These are phyloP conservation scores for Alternaria longipes DNA, from an alignment of 2,329 filamentous ascomycete genomes.

Conservation along the genomic window DNA sequence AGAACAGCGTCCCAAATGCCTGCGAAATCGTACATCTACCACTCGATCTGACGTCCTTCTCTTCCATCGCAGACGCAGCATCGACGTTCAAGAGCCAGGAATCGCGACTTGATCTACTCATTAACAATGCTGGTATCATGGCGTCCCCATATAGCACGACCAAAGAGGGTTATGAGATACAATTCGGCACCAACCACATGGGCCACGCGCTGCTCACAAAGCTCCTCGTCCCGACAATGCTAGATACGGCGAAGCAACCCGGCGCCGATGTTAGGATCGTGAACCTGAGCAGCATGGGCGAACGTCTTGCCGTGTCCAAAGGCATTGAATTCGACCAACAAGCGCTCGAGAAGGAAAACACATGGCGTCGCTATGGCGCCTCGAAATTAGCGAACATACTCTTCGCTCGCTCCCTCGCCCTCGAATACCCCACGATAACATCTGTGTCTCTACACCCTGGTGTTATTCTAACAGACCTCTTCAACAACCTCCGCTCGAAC, in stretches of 20 bases:
- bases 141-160: conserved; percentile 51
- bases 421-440: conserved; percentile 57
- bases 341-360: conserved; percentile 40
- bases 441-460: conserved; percentile 60
- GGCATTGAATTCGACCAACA: conserved; percentile 51
- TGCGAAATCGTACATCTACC: conserved; percentile 50
- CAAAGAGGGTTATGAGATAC: conserved; percentile 60
- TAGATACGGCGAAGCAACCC: conserved; percentile 51
- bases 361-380: conserved; percentile 57
- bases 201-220: conserved; percentile 61
- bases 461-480: conserved; percentile 58
- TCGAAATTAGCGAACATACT: conserved; percentile 63
- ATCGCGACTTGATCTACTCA: conserved; percentile 56
- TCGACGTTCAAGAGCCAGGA: conserved; percentile 46
- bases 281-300: conserved; percentile 49
- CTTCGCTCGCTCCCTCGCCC: conserved; percentile 55
- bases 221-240: conserved; percentile 56
- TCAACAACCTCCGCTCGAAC: conserved; percentile 32
- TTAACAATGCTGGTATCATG: conserved; percentile 60
- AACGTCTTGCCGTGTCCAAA: conserved; percentile 28
- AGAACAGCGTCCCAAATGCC: conserved; percentile 45
- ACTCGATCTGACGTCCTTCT: conserved; percentile 55
- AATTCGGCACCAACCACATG: conserved; percentile 63
- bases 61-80: conserved; percentile 52
- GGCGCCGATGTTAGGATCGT: conserved; percentile 58